phyloP scores from a whole-genome alignment of 345 rosid species.

The Geranium rotundifolium region DNA sequence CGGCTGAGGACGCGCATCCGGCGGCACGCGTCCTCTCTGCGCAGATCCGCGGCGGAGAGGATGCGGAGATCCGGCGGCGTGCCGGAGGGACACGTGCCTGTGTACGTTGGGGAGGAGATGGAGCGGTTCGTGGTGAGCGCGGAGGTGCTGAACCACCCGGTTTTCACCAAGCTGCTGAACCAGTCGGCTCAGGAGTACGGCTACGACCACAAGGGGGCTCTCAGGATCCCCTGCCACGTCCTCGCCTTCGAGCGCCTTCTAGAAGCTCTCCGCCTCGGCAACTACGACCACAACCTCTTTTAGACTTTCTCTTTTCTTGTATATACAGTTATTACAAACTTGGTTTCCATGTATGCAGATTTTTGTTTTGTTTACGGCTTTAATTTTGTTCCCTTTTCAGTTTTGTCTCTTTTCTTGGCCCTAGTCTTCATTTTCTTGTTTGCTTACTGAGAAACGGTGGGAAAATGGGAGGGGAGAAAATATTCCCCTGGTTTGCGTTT shows the following conservation, averaged over 20 bases:
- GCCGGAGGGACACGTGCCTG: constrained; percentile 79
- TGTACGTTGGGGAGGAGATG: constrained; percentile 91
- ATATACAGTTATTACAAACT: too few species aligned
- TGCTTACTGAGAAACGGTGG: not conserved
- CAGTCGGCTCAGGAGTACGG: constrained; percentile 91
- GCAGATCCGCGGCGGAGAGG: not conserved
- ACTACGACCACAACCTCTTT: constrained; percentile 10
- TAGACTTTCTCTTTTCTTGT: too few species aligned
- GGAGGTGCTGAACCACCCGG: constrained; percentile 79
- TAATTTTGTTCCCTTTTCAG: not conserved
- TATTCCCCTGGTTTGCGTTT: too few species aligned
- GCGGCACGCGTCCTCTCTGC: constrained; percentile 1
- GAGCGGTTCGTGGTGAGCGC: constrained; percentile 81
- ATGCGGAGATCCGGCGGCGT: constrained; percentile 28
- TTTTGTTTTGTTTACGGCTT: too few species aligned
- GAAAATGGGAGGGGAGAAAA: not conserved
- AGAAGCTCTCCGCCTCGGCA: constrained; percentile 75
- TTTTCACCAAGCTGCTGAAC: constrained; percentile 56
- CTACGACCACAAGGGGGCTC: constrained; percentile 82
- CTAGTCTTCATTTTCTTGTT: not conserved
- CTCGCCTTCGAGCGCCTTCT: constrained; percentile 65
- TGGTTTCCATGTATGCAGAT: too few species aligned
- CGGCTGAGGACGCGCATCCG: constrained; percentile 19
- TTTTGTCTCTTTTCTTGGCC: not conserved
- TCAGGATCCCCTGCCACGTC: constrained; percentile 85